Percentiles rank a stretch among this genome's conserved stretches.
These are phyloP conservation scores for Ophiostoma perfectum DNA, from an alignment of 2,329 filamentous ascomycete genomes.

Conservation along the genomic window DNA sequence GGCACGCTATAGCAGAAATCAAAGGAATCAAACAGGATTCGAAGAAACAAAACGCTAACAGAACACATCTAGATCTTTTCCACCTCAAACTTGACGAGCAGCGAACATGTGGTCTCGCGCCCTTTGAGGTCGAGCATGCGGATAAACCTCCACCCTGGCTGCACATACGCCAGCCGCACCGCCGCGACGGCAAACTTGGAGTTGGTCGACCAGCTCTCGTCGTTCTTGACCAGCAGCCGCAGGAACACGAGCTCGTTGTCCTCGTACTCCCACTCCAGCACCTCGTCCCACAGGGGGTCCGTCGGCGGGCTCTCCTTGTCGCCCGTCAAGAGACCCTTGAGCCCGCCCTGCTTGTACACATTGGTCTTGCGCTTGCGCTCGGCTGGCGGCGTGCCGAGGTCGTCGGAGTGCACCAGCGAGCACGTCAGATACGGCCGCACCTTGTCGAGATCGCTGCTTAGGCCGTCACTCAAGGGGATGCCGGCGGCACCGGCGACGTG, in stretches of 20 bases:
- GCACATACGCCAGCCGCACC: conserved; percentile 6
- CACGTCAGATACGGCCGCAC: conserved; percentile 3
- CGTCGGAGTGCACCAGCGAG: conserved; percentile 10
- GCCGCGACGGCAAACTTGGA: conserved; percentile 1
- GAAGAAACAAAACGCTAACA: no score
- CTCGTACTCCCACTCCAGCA: conserved; percentile 4
- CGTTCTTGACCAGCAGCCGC: conserved; percentile 9
- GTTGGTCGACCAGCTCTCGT: conserved; percentile 10
- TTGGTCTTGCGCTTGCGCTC: conserved; percentile 1
- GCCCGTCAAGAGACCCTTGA: neutral
- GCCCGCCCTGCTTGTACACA: conserved; percentile 7
- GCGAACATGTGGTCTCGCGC: neutral
- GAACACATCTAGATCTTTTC: neutral
- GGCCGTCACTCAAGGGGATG: neutral
- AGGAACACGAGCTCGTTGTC: conserved; percentile 4
- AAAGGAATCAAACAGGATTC: no score
- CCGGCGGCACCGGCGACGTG: conserved; percentile 9
- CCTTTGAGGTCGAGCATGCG: conserved; percentile 10
- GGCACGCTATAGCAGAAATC: no score
- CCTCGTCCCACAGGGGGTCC: conserved; percentile 11
- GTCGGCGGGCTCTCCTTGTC: neutral
- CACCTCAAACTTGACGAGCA: conserved; percentile 8
- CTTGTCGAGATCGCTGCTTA: neutral
- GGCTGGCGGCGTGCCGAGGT: neutral
- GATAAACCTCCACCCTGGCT: conserved; percentile 10